Evolutionary conservation across 345 rosid species (phyloP), one percentile per base, ranked within the genome.

Genomic region (Rhodamnia rubescens): DNA sequence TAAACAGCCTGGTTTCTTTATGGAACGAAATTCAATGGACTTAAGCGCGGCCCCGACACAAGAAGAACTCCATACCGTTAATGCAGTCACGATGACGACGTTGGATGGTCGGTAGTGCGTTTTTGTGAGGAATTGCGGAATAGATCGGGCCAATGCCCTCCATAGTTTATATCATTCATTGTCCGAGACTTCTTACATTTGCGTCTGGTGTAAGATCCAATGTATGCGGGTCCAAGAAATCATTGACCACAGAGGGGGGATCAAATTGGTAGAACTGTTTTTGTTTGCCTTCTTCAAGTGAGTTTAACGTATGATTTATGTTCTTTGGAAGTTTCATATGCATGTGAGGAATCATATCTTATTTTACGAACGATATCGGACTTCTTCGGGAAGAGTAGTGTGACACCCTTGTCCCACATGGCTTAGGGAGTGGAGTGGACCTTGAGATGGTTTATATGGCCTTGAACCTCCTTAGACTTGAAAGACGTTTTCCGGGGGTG

Each of bases 351-450:
- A 24, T 56, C n/a, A 56, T 56, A 56, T 8, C 59, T 56, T 56
- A 13, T 56, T 56, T 56, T 89, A 53, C 4, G 84, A 85, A 15
- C 64, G 87, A 49, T 52, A 53, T 53, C 4, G 89, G 26, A 85
- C 83, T 21, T 87, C 91, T 10, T 90, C 91, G 92, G 87, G n/a
- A 81, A 87, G 59, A 22, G n/a, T n/a, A n/a, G n/a, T n/a, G n/a
- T n/a, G n/a, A n/a, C n/a, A n/a, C n/a, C n/a, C n/a, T n/a, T n/a
- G n/a, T n/a, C n/a, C n/a, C n/a, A n/a, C n/a, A n/a, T n/a, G n/a
- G n/a, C n/a, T n/a, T n/a, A n/a, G n/a, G n/a, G n/a, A n/a, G n/a
- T n/a, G n/a, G n/a, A n/a, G n/a, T n/a, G n/a, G n/a, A n/a, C n/a
- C n/a, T n/a, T n/a, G n/a, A n/a, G n/a, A n/a, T n/a, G n/a, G n/a